Percentiles rank a stretch among this genome's conserved stretches.
phyloP scores from a whole-genome alignment of 1,139 yeast species.

The Yamadazyma mexicana region DNA sequence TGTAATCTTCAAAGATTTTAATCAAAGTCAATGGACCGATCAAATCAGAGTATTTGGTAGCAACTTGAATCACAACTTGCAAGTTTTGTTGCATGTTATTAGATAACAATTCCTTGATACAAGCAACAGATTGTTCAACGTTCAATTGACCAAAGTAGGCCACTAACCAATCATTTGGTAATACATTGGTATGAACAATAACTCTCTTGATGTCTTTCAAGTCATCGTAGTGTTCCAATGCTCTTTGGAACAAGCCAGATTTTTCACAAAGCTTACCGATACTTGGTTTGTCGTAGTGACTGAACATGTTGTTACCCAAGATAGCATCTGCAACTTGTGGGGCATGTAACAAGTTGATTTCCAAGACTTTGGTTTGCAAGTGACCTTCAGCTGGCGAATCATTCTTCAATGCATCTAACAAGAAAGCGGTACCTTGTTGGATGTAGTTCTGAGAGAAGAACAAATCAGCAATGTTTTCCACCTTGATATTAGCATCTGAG shows the following conservation, averaged over 20 bases:
- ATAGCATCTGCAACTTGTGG: conserved; percentile 99
- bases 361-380: conserved; percentile 90
- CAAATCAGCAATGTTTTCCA: conserved; percentile 88
- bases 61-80: conserved; percentile 94
- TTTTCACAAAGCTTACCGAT: conserved; percentile 92
- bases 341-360: conserved; percentile 89
- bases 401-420: conserved; percentile 91
- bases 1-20: conserved; percentile 89
- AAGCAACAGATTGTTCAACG: conserved; percentile 88
- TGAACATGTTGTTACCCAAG: conserved; percentile 91
- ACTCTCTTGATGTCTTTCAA: conserved; percentile 94
- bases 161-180: conserved; percentile 94
- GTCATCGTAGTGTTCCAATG: conserved; percentile 93
- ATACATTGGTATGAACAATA: conserved; percentile 78
- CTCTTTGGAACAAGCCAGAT: conserved; percentile 91
- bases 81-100: conserved; percentile 82
- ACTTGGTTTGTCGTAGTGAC: conserved; percentile 91
- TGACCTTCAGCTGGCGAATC: conserved; percentile 96
- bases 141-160: conserved; percentile 90
- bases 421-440: conserved; percentile 98
- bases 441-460: conserved; percentile 92
- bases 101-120: conserved; percentile 82
- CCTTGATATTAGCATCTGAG: conserved; percentile 64
- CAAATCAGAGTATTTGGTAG: conserved; percentile 92
- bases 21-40: conserved; percentile 85